A percentile compares a stretch with the other conserved stretches of the same genome.
phyloP scores from a whole-genome alignment of 345 rosid genomes.

The Corchorus capsularis region DNA sequence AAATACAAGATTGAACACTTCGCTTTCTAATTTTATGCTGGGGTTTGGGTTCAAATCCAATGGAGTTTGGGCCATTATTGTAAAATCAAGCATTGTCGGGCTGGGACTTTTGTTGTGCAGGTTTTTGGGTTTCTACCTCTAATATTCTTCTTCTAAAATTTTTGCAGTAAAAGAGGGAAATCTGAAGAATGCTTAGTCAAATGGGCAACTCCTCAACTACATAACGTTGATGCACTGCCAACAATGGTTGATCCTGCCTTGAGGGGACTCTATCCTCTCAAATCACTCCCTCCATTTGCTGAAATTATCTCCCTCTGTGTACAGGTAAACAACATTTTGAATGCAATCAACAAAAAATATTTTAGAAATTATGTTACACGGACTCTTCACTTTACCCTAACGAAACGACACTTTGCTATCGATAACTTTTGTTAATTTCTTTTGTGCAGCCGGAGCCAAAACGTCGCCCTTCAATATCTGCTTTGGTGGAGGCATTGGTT shows the following conservation, averaged over 20 bases:
- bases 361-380: neutral
- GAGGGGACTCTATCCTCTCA: slow-evolving; percentile 86
- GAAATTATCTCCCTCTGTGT: slow-evolving; percentile 80
- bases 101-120: too few relatives aligned
- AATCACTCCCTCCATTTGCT: slow-evolving; percentile 76
- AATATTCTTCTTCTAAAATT: neutral
- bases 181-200: slow-evolving; percentile 74
- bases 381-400: too few relatives aligned
- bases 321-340: slow-evolving; percentile 44
- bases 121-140: too few relatives aligned
- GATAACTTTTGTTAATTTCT: neutral
- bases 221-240: slow-evolving; percentile 61
- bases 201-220: slow-evolving; percentile 84
- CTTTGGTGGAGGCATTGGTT: slow-evolving; percentile 82
- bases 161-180: slow-evolving; percentile 58
- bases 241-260: slow-evolving; percentile 89
- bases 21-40: too few relatives aligned
- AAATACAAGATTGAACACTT: too few relatives aligned
- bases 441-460: slow-evolving; percentile 62
- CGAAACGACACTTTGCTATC: too few relatives aligned
- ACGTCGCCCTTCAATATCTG: slow-evolving; percentile 80
- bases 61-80: too few relatives aligned
- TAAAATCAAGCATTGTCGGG: too few relatives aligned
- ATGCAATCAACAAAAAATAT: slow-evolving; percentile 22
- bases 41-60: too few relatives aligned